Evolutionary conservation across 2,329 filamentous ascomycete genomes (phyloP).

Genomic region (Chaetomiaceae sp.): DNA sequence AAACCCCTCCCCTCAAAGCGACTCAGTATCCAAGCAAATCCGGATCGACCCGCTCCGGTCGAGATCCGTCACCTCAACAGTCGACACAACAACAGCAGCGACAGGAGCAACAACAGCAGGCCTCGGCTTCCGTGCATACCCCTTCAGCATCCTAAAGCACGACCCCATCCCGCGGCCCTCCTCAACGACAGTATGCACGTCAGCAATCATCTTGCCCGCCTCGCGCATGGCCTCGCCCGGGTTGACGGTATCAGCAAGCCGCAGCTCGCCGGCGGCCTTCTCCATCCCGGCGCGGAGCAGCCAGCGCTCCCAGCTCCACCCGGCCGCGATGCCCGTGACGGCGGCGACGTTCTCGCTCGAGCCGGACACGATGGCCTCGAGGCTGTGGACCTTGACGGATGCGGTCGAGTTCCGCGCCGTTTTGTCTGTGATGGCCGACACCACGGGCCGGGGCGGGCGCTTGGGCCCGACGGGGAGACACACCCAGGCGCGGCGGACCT

Average conservation of each 20-base stretch:
- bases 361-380: slow-evolving; percentile 61
- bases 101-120: slow-evolving; percentile 30
- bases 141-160: slow-evolving; percentile 57
- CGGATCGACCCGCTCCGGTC: slow-evolving; percentile 20
- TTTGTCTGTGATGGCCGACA: slow-evolving; percentile 8
- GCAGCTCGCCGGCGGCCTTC: slow-evolving; percentile 63
- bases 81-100: background rate
- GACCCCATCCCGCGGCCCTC: slow-evolving; percentile 57
- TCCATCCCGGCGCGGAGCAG: slow-evolving; percentile 82
- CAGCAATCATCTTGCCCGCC: slow-evolving; percentile 56
- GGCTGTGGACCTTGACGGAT: slow-evolving; percentile 43
- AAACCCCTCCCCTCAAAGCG: slow-evolving; percentile 1
- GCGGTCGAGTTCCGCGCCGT: slow-evolving; percentile 30
- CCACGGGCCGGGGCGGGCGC: slow-evolving; percentile 31
- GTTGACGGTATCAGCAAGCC: slow-evolving; percentile 49
- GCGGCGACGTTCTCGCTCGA: slow-evolving; percentile 67
- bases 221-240: slow-evolving; percentile 48
- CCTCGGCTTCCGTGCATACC: slow-evolving; percentile 65
- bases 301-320: slow-evolving; percentile 96
- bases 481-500: slow-evolving; percentile 80
- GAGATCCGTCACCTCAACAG: slow-evolving; percentile 14
- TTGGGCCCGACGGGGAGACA: slow-evolving; percentile 72
- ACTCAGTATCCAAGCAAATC: slow-evolving; percentile 20
- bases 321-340: slow-evolving; percentile 75
- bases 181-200: slow-evolving; percentile 57